A percentile compares a stretch with the other conserved stretches of the same genome.
Evolutionary conservation across 306 rosid genomes (phyloP).

Genomic region (Sphenostylis stenocarpa): DNA sequence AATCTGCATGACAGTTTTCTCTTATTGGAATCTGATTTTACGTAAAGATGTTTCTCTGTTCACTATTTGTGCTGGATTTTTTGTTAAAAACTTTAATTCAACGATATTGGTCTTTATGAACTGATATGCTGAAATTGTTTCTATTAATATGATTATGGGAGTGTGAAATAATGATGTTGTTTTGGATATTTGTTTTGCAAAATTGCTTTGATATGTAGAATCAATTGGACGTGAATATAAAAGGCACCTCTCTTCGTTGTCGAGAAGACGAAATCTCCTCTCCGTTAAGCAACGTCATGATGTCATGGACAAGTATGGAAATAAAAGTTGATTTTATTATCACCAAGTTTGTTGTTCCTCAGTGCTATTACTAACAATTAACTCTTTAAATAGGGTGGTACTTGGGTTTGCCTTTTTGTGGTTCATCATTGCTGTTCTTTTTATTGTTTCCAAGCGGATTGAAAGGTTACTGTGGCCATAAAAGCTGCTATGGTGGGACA

Average conservation of each 20-base stretch:
- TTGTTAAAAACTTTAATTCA: constrained; percentile 11
- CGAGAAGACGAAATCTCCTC: constrained; percentile 77
- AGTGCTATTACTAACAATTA: constrained; percentile 12
- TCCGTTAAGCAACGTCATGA: constrained; percentile 97
- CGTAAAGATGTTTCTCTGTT: constrained; percentile 2
- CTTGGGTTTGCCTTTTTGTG: constrained; percentile 63
- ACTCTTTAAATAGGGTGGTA: constrained; percentile 62
- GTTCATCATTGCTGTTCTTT: constrained; percentile 76
- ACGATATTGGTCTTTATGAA: constrained; percentile 6
- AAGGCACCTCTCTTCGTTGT: constrained; percentile 81
- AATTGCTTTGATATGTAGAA: constrained; percentile 48
- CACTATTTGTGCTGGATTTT: background rate
- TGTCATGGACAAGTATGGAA: constrained; percentile 72
- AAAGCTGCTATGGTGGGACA: constrained; percentile 74
- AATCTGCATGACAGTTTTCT: background rate
- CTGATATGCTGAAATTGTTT: constrained; percentile 21
- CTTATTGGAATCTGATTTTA: background rate
- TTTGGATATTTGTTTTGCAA: constrained; percentile 23
- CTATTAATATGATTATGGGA: too few species aligned
- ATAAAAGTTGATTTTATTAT: background rate
- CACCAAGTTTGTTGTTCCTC: background rate
- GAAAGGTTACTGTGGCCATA: constrained; percentile 73
- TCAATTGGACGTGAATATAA: constrained; percentile 88
- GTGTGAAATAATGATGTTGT: constrained; percentile 10
- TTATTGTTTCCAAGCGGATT: constrained; percentile 83